These are phyloP conservation scores for Saururus chinensis DNA, from an alignment of 164 flowering plant species.

Conservation along the genomic window DNA sequence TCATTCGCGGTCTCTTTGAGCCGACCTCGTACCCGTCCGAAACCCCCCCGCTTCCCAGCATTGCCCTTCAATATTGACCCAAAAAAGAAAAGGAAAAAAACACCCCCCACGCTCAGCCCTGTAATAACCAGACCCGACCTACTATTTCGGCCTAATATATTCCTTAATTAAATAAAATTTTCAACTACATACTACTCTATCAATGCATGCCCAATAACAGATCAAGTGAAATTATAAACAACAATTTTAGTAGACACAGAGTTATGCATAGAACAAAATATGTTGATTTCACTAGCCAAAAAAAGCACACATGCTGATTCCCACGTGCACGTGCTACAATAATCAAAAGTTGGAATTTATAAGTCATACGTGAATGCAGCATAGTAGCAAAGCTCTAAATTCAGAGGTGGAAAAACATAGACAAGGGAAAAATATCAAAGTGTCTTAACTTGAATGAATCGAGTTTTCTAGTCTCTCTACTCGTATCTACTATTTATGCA, in stretches of 20 bases:
- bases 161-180: no score
- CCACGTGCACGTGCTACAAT: neutral
- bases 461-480: no score
- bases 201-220: neutral
- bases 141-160: neutral
- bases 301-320: neutral
- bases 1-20: constrained; percentile 33
- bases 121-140: constrained; percentile 92
- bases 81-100: constrained; percentile 27
- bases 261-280: neutral
- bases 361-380: no score
- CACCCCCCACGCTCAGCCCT: constrained; percentile 72
- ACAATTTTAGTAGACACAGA: neutral
- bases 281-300: no score
- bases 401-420: no score
- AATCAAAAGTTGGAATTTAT: no score
- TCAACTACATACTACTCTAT: neutral
- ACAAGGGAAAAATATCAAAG: no score
- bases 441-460: no score
- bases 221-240: neutral
- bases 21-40: constrained; percentile 35
- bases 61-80: constrained; percentile 22
- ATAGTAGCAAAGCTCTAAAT: no score
- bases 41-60: constrained; percentile 31
- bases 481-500: no score